Evolutionary conservation across 2,329 filamentous ascomycete genomes (phyloP).

Genomic region (Phoma sp.): DNA sequence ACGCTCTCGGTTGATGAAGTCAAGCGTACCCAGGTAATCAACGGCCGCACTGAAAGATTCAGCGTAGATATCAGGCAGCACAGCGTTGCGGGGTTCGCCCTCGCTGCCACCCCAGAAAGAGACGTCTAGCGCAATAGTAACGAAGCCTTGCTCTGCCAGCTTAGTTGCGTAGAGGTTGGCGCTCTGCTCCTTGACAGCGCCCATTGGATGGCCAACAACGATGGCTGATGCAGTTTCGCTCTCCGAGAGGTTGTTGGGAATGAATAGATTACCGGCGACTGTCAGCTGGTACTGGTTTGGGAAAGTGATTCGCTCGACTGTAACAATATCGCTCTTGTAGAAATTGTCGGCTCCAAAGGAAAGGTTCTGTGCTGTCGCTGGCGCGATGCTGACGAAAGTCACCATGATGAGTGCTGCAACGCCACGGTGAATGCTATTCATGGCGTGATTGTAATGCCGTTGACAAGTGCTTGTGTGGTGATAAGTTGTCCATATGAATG

Average conservation of each 20-base stretch:
- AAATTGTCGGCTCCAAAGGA: constrained; percentile 26
- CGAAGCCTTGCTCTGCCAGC: constrained; percentile 36
- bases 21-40: constrained; percentile 32
- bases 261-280: constrained; percentile 21
- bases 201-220: constrained; percentile 39
- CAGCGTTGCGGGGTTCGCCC: constrained; percentile 36
- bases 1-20: neutral
- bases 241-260: constrained; percentile 13
- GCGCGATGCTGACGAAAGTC: neutral
- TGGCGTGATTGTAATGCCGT: neutral
- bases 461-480: neutral
- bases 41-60: constrained; percentile 44
- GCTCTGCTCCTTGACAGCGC: constrained; percentile 43
- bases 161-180: constrained; percentile 44
- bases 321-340: constrained; percentile 20
- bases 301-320: constrained; percentile 19
- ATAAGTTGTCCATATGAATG: neutral
- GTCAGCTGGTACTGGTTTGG: constrained; percentile 16
- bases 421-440: neutral
- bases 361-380: constrained; percentile 19
- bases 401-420: neutral
- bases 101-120: constrained; percentile 37
- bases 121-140: constrained; percentile 33
- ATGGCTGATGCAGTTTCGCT: constrained; percentile 25
- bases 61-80: constrained; percentile 34